Evolutionary conservation across 192 early-diverging fungal species (phyloP).

Genomic region (Dissophora globulifera): DNA sequence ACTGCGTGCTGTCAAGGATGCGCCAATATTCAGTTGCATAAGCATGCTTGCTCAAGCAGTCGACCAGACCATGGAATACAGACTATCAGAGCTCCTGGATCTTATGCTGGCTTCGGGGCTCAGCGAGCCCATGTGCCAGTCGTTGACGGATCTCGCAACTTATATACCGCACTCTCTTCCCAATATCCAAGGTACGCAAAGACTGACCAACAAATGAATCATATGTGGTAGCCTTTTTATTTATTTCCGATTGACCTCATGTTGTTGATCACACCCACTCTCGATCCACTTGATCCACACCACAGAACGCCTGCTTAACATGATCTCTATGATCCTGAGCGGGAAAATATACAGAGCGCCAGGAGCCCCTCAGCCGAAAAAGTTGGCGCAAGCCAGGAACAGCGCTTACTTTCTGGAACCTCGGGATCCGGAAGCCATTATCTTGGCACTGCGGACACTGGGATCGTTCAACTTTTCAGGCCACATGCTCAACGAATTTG

Average conservation of each 20-base stretch:
- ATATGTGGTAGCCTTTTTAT: too few relatives aligned
- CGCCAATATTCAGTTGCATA: slow-evolving; percentile 82
- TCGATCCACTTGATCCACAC: too few relatives aligned
- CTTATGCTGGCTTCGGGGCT: slow-evolving; percentile 91
- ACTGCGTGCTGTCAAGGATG: slow-evolving; percentile 58
- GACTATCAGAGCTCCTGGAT: slow-evolving; percentile 88
- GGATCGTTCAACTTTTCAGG: slow-evolving; percentile 88
- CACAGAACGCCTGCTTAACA: slow-evolving; percentile 78
- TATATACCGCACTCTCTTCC: slow-evolving; percentile 84
- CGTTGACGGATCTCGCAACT: slow-evolving; percentile 79
- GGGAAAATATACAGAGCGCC: slow-evolving; percentile 79
- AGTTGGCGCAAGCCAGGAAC: not conserved
- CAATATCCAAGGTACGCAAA: slow-evolving; percentile 84
- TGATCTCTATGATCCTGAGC: slow-evolving; percentile 86
- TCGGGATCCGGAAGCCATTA: slow-evolving; percentile 75
- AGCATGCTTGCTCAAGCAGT: slow-evolving; percentile 89
- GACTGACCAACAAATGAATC: too few relatives aligned
- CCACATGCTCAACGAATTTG: slow-evolving; percentile 88
- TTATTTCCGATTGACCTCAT: too few relatives aligned
- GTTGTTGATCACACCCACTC: too few relatives aligned
- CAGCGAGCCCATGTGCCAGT: slow-evolving; percentile 78
- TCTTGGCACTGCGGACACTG: slow-evolving; percentile 84
- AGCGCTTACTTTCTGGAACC: slow-evolving; percentile 55
- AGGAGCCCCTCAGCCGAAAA: slow-evolving; percentile 66
- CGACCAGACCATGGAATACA: slow-evolving; percentile 81